Conservation (phyloP, 306 rosid genomes). For the Lathyrus tuberosus region DNA sequence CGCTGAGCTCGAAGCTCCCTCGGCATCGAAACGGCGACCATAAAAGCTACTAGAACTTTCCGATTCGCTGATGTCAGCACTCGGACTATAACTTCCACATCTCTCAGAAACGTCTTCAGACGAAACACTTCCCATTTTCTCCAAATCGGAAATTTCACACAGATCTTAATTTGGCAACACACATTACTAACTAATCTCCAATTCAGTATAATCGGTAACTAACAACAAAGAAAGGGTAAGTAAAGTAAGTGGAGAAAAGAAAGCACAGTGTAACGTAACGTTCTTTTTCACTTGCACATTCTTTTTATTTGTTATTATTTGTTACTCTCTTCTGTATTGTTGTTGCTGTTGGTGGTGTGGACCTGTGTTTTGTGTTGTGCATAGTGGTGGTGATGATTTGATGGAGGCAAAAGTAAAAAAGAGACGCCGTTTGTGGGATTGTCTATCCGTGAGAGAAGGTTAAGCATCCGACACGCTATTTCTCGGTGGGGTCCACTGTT, state of each 20-base stretch:
- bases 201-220: neutral
- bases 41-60: constrained; percentile 88
- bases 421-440: constrained; percentile 71
- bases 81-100: constrained; percentile 84
- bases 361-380: neutral
- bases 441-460: constrained; percentile 56
- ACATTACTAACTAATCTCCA: neutral
- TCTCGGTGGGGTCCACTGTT: constrained; percentile 49
- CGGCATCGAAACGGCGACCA: constrained; percentile 68
- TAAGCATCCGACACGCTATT: constrained; percentile 59
- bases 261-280: neutral
- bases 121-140: constrained; percentile 70
- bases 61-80: constrained; percentile 94
- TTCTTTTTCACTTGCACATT: constrained; percentile 26
- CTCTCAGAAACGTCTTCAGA: constrained; percentile 77
- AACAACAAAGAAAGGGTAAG: neutral
- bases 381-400: constrained; percentile 47
- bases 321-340: constrained; percentile 10
- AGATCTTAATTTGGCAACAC: constrained; percentile 43
- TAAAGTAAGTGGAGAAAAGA: neutral
- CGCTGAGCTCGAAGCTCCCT: constrained; percentile 78
- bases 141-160: neutral
- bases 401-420: constrained; percentile 44
- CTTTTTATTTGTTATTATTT: constrained; percentile 25
- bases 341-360: neutral